These are phyloP conservation scores for Trichaptum fuscoviolaceum DNA, from an alignment of 768 basidiomycete genomes.

Conservation along the genomic window DNA sequence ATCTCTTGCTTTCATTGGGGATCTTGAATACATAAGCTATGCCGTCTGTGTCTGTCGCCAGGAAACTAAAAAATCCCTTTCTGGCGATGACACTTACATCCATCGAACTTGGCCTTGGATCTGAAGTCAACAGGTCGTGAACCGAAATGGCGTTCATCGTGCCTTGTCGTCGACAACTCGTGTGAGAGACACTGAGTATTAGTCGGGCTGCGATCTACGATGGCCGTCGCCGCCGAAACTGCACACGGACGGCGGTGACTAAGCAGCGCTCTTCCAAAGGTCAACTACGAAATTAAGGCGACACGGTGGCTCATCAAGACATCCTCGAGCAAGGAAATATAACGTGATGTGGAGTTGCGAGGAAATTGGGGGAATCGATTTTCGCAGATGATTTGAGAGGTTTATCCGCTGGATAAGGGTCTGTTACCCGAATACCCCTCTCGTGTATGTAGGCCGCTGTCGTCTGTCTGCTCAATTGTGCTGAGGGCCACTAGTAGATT, in stretches of 20 bases:
- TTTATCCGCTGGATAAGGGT: background rate
- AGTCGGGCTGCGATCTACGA: background rate
- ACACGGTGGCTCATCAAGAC: too few species aligned
- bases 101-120: background rate
- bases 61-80: background rate
- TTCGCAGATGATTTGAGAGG: background rate
- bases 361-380: background rate
- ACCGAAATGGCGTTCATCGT: background rate
- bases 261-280: background rate
- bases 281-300: background rate
- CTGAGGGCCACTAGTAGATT: background rate
- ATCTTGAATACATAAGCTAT: background rate
- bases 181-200: background rate
- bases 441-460: background rate
- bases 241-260: background rate
- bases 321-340: background rate
- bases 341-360: background rate
- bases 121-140: background rate
- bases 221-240: too few species aligned
- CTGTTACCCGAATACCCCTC: conserved; percentile 1
- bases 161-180: background rate
- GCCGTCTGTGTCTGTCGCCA: background rate
- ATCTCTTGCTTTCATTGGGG: background rate
- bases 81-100: background rate
- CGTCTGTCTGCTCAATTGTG: background rate